Evolutionary conservation across 2,329 filamentous ascomycete genomes (phyloP), one percentile per base, ranked within the genome.

Genomic region (Penicillium freii): DNA sequence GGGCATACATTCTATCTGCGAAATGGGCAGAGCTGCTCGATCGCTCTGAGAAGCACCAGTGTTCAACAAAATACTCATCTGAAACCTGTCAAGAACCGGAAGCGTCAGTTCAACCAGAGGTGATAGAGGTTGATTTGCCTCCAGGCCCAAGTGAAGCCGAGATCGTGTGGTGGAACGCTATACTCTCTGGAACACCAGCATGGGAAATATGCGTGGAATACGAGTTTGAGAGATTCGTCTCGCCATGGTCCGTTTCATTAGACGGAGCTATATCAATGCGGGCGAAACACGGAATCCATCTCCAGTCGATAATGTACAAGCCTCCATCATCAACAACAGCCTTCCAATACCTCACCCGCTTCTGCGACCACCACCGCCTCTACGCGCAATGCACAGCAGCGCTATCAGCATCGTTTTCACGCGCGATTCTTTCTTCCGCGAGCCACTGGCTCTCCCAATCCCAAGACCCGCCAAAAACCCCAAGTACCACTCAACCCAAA

Each of bases 1-100:
- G 66, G 63, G 62, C 66, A 9, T 67, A 68, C 59, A 63, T 69
- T 2, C 21, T 67, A 29, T 69, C 64, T 45, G 62, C 59, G 43
- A 51, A 60, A 51, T 70, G 62, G 65, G 62, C 57, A 45, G 65
- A 69, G 50, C 54, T 64, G 31, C 64, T 66, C 25, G 31, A 33
- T 42, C 51, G 52, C 29, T 69, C 65, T 34, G 40, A 39, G 1
- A 59, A 58, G 5, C 65, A 68, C 23, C 45, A 56, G 40, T 66
- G 63, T 54, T 39, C n/a, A 29, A 29, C 5, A 1, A 21, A 23
- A 3, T 40, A 51, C 15, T 31, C 33, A 13, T 9, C 7, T 21
- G n/a, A 29, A n/a, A 10, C 7, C 4, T 8, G 13, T 7, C 17
- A 40, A 29, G 19, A n/a, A 5, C 11, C 19, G 1, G 8, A 19